Base-by-base conservation (phyloP, 2,329 filamentous ascomycete genomes). In the Aureobasidium subglaciale region DNA sequence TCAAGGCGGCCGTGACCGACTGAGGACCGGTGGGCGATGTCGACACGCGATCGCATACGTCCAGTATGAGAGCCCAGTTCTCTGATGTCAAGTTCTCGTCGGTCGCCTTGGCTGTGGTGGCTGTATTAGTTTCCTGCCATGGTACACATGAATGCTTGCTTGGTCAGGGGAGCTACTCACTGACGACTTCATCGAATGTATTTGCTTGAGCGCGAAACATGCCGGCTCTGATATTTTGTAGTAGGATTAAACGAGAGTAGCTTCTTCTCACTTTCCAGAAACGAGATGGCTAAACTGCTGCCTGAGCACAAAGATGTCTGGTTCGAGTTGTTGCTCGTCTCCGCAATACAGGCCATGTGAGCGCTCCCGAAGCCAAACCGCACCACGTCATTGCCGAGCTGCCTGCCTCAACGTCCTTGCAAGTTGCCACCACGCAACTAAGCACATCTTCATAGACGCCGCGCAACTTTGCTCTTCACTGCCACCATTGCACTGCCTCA, bases 41-140 rank as follows among this genome's bases (percentile, higher is more conserved):
- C 15, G 64, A 63, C 29, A 71, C 69, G 29, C 65, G 65, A 58
- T 71, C 69, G 65, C 69, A 71, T 41, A 71, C 68, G 58, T 71
- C 69, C 64, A 86, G 74, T 63, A 86, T 85, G 62, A 78, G 85
- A 68, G 87, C 85, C 85, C 85, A 88, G 69, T 87, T 87, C 72
- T 81, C 79, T 59, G 74, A 95, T 82, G 91, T 97, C 65, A 97
- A 82, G 73, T 96, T 99, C 80, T 99, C 93, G 73, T 99, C 93
- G 56, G 93, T 99, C 68, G 93, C 91, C 74, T 87, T 87, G 67
- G 83, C 85, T 86, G 65, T 53, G 52, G 29, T 13, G 58, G 35
- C 50, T 24, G 4, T 13, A 45, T 43, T 20, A 54, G 50, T 35
- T 11, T 10, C 6, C 8, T 35, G 46, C 32, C 22, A 30, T 16